A percentile compares a stretch with the other conserved stretches of the same genome.
These are phyloP conservation scores for Sclerotinia sclerotiorum DNA, from an alignment of 2,329 filamentous ascomycete genomes.

Conservation along the genomic window DNA sequence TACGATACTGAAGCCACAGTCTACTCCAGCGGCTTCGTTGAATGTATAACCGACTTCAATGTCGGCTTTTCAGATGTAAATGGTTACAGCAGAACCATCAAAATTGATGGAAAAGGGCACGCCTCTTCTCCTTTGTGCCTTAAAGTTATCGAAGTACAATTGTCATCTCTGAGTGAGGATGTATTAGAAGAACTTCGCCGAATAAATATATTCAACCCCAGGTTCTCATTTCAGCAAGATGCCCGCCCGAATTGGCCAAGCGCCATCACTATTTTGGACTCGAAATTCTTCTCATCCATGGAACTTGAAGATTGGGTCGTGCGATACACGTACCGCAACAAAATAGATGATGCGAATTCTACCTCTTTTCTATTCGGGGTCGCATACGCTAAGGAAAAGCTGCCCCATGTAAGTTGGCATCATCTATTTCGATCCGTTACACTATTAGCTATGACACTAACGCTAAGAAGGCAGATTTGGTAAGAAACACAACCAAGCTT, in stretches of 20 bases:
- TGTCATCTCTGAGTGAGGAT: conserved; percentile 22
- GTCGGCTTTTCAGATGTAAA: not conserved
- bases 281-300: not conserved
- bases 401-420: conserved; percentile 29
- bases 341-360: conserved; percentile 16
- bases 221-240: not conserved
- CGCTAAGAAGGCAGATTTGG: conserved; percentile 13
- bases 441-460: not conserved
- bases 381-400: conserved; percentile 32
- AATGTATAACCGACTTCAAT: conserved; percentile 16
- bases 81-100: conserved; percentile 22
- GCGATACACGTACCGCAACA: conserved; percentile 33
- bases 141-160: conserved; percentile 22
- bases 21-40: not conserved
- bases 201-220: not conserved
- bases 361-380: conserved; percentile 31
- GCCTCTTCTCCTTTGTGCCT: conserved; percentile 28
- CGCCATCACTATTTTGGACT: conserved; percentile 12
- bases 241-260: not conserved
- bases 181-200: conserved; percentile 3
- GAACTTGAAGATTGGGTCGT: conserved; percentile 36
- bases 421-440: not conserved
- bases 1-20: not conserved
- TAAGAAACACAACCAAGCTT: conserved; percentile 20
- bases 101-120: conserved; percentile 33